Evolutionary conservation across 2,329 filamentous ascomycete species (phyloP).

Genomic region (Cladosporium sp.): DNA sequence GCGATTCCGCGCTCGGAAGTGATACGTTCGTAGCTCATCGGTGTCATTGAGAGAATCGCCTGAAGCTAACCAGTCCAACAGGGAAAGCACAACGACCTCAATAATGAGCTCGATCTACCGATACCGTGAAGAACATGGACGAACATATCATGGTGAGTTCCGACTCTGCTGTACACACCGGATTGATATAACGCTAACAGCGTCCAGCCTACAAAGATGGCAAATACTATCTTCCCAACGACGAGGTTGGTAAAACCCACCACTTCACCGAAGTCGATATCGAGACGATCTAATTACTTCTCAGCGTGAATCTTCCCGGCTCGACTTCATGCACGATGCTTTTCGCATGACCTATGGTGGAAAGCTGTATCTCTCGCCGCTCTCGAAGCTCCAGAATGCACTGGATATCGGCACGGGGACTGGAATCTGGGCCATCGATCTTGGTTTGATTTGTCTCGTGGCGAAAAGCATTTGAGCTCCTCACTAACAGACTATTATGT

Average conservation of each 20-base stretch:
- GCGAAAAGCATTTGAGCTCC: background rate
- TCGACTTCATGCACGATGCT: conserved; percentile 40
- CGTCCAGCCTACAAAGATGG: conserved; percentile 34
- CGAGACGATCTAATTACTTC: conserved; percentile 11
- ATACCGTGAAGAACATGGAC: conserved; percentile 33
- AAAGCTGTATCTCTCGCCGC: conserved; percentile 43
- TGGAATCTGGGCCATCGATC: conserved; percentile 56
- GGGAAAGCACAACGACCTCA: conserved; percentile 31
- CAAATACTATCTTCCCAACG: conserved; percentile 39
- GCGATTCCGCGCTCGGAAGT: conserved; percentile 32
- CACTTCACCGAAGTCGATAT: background rate
- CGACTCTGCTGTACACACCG: background rate
- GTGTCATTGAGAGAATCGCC: too few relatives aligned
- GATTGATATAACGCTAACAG: background rate
- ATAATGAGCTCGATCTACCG: conserved; percentile 34
- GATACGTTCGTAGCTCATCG: conserved; percentile 25
- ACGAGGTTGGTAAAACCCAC: conserved; percentile 28
- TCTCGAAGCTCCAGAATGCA: conserved; percentile 39
- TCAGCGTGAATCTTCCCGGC: conserved; percentile 33
- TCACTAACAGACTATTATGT: background rate
- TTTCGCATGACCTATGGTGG: conserved; percentile 46
- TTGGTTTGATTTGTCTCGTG: conserved; percentile 32
- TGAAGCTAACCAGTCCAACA: conserved; percentile 18
- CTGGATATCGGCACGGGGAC: conserved; percentile 52
- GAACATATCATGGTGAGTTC: conserved; percentile 33